Percentiles rank a stretch among this genome's conserved stretches.
These are phyloP conservation scores for Candida fluviatilis DNA, from an alignment of 805 yeast species.

Conservation along the genomic window DNA sequence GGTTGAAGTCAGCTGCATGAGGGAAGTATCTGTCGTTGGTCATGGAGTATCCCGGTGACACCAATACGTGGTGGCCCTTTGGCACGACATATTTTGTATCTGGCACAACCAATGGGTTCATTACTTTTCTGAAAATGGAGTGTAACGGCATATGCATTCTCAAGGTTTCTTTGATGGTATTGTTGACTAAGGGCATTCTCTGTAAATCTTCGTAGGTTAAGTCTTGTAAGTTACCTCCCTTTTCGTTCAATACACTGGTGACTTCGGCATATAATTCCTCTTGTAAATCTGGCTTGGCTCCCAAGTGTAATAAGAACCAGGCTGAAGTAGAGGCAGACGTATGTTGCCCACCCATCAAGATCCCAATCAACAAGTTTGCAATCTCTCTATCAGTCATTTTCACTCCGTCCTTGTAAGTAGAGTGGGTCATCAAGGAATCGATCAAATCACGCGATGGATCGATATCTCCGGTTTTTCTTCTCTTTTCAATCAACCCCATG, in stretches of 20 bases:
- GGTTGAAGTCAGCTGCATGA: slow-evolving; percentile 65
- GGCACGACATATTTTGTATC: slow-evolving; percentile 80
- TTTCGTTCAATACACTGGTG: slow-evolving; percentile 52
- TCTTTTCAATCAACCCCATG: slow-evolving; percentile 66
- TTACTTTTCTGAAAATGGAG: slow-evolving; percentile 90
- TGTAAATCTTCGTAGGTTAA: slow-evolving; percentile 79
- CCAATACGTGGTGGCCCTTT: slow-evolving; percentile 82
- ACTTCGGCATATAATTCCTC: slow-evolving; percentile 78
- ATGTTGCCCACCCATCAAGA: slow-evolving; percentile 99
- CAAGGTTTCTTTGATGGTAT: slow-evolving; percentile 85
- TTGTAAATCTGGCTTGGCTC: slow-evolving; percentile 81
- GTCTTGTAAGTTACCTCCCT: slow-evolving; percentile 44
- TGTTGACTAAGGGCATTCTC: slow-evolving; percentile 76
- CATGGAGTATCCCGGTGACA: slow-evolving; percentile 90
- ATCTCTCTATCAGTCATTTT: slow-evolving; percentile 94
- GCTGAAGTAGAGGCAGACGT: slow-evolving; percentile 95
- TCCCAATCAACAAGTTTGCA: slow-evolving; percentile 89
- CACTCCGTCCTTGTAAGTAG: slow-evolving; percentile 90
- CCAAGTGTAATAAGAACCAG: slow-evolving; percentile 90
- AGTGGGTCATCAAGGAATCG: slow-evolving; percentile 77
- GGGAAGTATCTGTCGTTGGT: slow-evolving; percentile 77
- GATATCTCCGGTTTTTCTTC: slow-evolving; percentile 74
- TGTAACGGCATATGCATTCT: slow-evolving; percentile 97
- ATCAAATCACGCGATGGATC: slow-evolving; percentile 79
- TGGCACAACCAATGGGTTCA: slow-evolving; percentile 73